phyloP scores from a whole-genome alignment of 306 rosid genomes.

The Quillaja saponaria region DNA sequence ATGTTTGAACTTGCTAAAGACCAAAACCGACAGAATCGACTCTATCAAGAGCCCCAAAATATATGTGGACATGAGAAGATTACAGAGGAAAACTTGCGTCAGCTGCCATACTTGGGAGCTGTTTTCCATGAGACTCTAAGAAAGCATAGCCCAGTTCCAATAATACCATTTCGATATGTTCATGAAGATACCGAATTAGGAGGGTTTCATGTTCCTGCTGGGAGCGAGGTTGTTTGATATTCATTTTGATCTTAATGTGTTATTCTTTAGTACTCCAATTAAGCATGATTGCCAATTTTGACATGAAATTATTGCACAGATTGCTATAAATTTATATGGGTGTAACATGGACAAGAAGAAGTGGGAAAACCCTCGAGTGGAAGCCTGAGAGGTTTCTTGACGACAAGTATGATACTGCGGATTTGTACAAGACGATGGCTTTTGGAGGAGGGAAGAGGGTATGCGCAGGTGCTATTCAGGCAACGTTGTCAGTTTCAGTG shows the following conservation, averaged over 20 bases:
- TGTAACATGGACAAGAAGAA: constrained; percentile 75
- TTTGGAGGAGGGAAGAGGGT: constrained; percentile 92
- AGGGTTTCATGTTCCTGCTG: constrained; percentile 80
- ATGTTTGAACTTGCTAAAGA: constrained; percentile 52
- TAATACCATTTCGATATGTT: constrained; percentile 68
- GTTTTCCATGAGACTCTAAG: constrained; percentile 87
- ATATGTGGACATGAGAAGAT: constrained; percentile 61
- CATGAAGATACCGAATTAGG: constrained; percentile 84
- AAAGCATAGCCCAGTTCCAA: constrained; percentile 71
- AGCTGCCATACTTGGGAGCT: constrained; percentile 69
- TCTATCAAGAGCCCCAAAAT: constrained; percentile 47
- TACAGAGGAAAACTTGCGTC: constrained; percentile 59
- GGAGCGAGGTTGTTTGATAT: constrained; percentile 64
- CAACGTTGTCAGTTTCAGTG: constrained; percentile 54
- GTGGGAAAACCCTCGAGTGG: constrained; percentile 84
- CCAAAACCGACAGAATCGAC: constrained; percentile 49
- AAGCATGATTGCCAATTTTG: not conserved
- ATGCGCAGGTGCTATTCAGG: constrained; percentile 90
- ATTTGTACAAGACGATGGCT: constrained; percentile 87
- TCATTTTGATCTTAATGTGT: not conserved
- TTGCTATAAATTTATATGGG: constrained; percentile 81
- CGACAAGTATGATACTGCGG: constrained; percentile 55
- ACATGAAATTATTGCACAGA: constrained; percentile 44
- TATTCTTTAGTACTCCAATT: not conserved
- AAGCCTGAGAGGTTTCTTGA: constrained; percentile 85